Percentiles rank a stretch among this genome's conserved stretches.
Evolutionary conservation across 495 filamentous ascomycete species (phyloP).

Genomic region (Podospora didyma): DNA sequence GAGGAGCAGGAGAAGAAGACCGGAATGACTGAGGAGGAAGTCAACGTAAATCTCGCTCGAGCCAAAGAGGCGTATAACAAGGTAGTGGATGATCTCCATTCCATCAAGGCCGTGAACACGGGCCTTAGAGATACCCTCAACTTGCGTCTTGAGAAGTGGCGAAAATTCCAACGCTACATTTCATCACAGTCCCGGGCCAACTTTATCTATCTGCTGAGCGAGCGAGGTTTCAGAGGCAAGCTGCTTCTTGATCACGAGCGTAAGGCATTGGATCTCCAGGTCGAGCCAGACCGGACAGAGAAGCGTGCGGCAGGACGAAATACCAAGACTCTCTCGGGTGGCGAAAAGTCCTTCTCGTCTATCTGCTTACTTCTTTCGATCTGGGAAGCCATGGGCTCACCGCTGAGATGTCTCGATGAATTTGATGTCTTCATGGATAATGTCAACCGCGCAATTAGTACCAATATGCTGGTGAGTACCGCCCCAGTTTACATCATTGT

Average conservation of each 20-base stretch:
- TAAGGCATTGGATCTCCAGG: constrained; percentile 71
- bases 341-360: constrained; percentile 96
- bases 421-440: constrained; percentile 99
- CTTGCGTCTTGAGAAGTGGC: constrained; percentile 71
- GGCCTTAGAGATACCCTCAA: constrained; percentile 61
- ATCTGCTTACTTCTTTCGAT: constrained; percentile 88
- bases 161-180: constrained; percentile 75
- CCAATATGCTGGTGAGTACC: constrained; percentile 81
- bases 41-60: constrained; percentile 42
- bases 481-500: background rate
- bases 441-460: constrained; percentile 89
- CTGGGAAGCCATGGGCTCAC: constrained; percentile 98
- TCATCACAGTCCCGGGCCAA: constrained; percentile 76
- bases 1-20: constrained; percentile 24
- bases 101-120: constrained; percentile 49
- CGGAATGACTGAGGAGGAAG: constrained; percentile 65
- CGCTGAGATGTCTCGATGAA: constrained; percentile 92
- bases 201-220: constrained; percentile 83
- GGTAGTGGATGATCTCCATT: constrained; percentile 34
- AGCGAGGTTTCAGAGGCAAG: constrained; percentile 81
- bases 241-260: constrained; percentile 70
- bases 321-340: constrained; percentile 88
- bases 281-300: constrained; percentile 75
- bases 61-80: constrained; percentile 34
- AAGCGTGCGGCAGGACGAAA: constrained; percentile 63